A percentile compares a stretch with the other conserved stretches of the same genome.
Conservation (phyloP, 768 basidiomycete species). For the Kwoniella heveanensis region DNA sequence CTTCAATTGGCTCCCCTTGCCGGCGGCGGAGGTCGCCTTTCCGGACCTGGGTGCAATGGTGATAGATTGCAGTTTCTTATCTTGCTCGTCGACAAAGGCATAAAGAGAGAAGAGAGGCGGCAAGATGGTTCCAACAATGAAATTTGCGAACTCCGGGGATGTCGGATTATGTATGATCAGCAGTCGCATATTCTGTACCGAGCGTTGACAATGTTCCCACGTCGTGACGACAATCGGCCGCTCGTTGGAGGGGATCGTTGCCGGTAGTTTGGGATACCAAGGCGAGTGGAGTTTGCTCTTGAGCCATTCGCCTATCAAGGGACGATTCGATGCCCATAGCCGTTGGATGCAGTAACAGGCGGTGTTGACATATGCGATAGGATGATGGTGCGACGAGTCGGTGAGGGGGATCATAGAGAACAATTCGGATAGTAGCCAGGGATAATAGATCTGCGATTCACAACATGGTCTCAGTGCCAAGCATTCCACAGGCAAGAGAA, state of each 20-base stretch:
- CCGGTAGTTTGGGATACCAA: slow-evolving; percentile 23
- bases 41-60: background rate
- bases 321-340: slow-evolving; percentile 14
- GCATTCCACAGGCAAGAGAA: too few relatives aligned
- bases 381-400: slow-evolving; percentile 3
- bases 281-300: slow-evolving; percentile 22
- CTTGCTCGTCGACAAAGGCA: slow-evolving; percentile 60
- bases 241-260: background rate
- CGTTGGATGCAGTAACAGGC: slow-evolving; percentile 32
- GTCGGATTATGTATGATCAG: slow-evolving; percentile 71
- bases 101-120: slow-evolving; percentile 68
- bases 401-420: slow-evolving; percentile 29
- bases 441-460: slow-evolving; percentile 21
- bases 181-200: slow-evolving; percentile 57
- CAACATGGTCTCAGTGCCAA: slow-evolving; percentile 5
- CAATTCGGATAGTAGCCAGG: slow-evolving; percentile 20
- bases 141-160: slow-evolving; percentile 67
- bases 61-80: background rate
- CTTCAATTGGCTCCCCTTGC: slow-evolving; percentile 44
- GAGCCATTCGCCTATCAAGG: slow-evolving; percentile 20
- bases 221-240: slow-evolving; percentile 58
- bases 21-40: background rate
- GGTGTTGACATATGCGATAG: slow-evolving; percentile 29
- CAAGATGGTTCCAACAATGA: slow-evolving; percentile 69
- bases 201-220: slow-evolving; percentile 56